A percentile compares a stretch with the other conserved stretches of the same genome.
phyloP scores from a whole-genome alignment of 352 stramenopile species.

The Saprolegnia parasitica region DNA sequence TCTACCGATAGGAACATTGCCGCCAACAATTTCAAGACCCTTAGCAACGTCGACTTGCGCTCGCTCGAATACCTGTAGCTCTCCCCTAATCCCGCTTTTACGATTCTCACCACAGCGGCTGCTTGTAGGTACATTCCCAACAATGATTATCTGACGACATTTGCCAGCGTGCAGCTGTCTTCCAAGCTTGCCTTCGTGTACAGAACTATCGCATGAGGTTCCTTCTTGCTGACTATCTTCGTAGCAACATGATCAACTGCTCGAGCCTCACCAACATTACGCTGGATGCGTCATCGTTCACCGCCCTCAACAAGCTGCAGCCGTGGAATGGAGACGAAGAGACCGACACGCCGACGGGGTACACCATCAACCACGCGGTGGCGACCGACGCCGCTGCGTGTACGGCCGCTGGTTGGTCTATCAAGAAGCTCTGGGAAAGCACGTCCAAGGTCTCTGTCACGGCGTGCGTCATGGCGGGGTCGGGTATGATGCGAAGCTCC shows the following conservation, averaged over 20 bases:
- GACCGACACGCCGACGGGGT: not conserved
- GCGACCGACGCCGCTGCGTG: not conserved
- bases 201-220: not conserved
- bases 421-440: not conserved
- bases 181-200: not conserved
- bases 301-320: not conserved
- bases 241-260: not conserved
- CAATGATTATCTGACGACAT: conserved; percentile 1
- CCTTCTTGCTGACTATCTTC: too few relatives aligned
- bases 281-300: not conserved
- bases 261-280: conserved; percentile 1
- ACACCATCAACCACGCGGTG: not conserved
- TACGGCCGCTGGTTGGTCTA: not conserved
- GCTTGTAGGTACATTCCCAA: not conserved
- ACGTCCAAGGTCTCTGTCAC: not conserved
- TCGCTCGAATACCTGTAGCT: not conserved
- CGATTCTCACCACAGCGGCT: not conserved
- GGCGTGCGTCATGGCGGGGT: not conserved
- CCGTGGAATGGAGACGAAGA: not conserved
- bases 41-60: not conserved
- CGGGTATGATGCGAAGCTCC: not conserved
- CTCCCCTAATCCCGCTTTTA: not conserved
- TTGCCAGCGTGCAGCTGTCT: not conserved
- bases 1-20: not conserved
- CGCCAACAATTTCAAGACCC: not conserved